These are phyloP conservation scores for Aphanocladium album DNA, from an alignment of 2,329 filamentous ascomycete species.

Conservation along the genomic window DNA sequence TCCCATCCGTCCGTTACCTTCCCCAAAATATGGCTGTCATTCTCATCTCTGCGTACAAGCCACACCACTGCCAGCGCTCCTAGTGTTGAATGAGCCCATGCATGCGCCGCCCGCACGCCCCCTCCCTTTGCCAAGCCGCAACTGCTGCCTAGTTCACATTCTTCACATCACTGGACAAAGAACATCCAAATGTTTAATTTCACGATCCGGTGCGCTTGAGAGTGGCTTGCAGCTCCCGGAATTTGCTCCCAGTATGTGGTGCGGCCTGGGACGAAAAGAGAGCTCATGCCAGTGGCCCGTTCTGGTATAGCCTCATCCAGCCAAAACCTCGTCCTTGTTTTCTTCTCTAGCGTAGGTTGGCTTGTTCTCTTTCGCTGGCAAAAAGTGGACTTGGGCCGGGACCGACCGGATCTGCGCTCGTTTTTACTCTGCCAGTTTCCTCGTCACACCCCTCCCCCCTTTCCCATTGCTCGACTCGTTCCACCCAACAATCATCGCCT, in stretches of 20 bases:
- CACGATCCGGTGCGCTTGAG: background rate
- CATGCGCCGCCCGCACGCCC: background rate
- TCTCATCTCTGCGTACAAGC: conserved; percentile 1
- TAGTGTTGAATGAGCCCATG: background rate
- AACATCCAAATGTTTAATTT: background rate
- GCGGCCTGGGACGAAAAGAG: background rate
- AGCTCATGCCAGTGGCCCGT: background rate
- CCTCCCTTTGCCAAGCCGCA: background rate
- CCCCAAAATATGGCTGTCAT: background rate
- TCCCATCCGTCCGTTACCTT: background rate
- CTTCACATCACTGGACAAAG: background rate
- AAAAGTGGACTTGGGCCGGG: conserved; percentile 8
- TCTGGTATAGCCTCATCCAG: background rate
- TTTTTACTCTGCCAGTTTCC: background rate
- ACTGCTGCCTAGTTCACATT: background rate
- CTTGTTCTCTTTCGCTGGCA: background rate
- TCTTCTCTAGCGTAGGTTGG: background rate
- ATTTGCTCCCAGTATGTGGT: background rate
- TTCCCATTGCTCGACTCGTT: background rate
- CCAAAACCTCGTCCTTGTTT: background rate
- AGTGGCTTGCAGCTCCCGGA: background rate
- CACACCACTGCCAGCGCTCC: background rate
- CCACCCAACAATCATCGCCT: background rate
- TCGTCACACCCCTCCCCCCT: background rate
- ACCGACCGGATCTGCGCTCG: conserved; percentile 12